A percentile compares a stretch with the other conserved stretches of the same genome.
phyloP scores from a whole-genome alignment of 2,329 filamentous ascomycete species.

The Davidsoniella australis region DNA sequence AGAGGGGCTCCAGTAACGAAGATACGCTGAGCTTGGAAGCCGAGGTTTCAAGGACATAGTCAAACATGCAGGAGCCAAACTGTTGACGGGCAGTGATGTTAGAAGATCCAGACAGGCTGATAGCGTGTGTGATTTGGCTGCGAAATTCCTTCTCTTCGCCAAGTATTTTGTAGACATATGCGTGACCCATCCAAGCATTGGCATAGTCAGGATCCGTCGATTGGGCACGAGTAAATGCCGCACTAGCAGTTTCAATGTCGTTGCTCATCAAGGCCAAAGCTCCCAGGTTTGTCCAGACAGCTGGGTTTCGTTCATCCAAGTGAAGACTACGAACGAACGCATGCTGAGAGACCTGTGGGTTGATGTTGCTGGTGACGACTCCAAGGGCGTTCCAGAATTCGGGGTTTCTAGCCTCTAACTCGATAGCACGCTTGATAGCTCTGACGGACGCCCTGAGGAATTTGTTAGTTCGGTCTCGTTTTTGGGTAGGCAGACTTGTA shows the following conservation, averaged over 20 bases:
- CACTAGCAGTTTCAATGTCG: conserved; percentile 72
- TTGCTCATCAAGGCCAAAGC: conserved; percentile 71
- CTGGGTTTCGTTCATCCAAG: conserved; percentile 72
- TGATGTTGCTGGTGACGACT: conserved; percentile 74
- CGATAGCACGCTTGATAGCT: conserved; percentile 91
- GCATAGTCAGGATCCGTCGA: conserved; percentile 89
- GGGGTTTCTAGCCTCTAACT: conserved; percentile 80
- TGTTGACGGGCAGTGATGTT: conserved; percentile 57
- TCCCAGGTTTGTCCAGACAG: conserved; percentile 81
- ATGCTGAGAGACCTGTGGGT: conserved; percentile 78
- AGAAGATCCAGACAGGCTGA: conserved; percentile 74
- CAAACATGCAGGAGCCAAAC: conserved; percentile 68
- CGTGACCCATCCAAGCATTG: conserved; percentile 87
- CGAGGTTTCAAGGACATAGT: conserved; percentile 50
- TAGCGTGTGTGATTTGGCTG: conserved; percentile 79
- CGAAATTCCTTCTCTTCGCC: conserved; percentile 64
- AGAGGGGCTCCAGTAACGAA: conserved; percentile 68
- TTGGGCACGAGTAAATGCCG: conserved; percentile 78
- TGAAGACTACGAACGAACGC: conserved; percentile 85
- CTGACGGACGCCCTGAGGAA: conserved; percentile 69
- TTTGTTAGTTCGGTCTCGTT: conserved; percentile 39
- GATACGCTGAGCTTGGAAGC: conserved; percentile 29
- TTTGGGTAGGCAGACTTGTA: conserved; percentile 37
- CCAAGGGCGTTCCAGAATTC: conserved; percentile 97
- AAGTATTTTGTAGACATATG: conserved; percentile 60